These are phyloP conservation scores for Quercus lobata DNA, from an alignment of 331 rosid species.

Conservation along the genomic window DNA sequence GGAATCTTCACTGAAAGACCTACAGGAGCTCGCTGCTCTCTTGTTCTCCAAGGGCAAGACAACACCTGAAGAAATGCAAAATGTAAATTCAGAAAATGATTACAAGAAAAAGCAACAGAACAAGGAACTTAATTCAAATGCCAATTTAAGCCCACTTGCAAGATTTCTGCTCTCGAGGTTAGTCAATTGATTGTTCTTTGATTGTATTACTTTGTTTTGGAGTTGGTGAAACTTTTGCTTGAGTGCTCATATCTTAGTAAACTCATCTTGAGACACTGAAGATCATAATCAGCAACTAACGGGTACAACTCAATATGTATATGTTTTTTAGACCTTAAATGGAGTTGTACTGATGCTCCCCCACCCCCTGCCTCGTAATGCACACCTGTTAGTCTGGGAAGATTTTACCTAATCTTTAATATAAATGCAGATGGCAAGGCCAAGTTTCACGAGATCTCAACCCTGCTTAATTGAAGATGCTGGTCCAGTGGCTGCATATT, in stretches of 20 bases:
- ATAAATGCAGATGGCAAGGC: conserved; percentile 91
- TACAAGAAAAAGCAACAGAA: conserved; percentile 58
- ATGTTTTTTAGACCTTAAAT: neutral
- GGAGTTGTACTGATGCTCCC: neutral
- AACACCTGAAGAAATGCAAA: conserved; percentile 45
- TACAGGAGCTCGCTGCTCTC: conserved; percentile 67
- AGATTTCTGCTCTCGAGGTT: conserved; percentile 98
- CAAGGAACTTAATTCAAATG: conserved; percentile 61
- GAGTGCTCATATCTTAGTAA: neutral
- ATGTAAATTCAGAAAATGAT: conserved; percentile 39
- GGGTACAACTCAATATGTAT: neutral
- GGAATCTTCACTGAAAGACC: conserved; percentile 74
- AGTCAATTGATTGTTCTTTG: conserved; percentile 20
- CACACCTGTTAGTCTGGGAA: neutral
- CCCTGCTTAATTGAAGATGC: conserved; percentile 50
- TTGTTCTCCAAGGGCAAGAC: conserved; percentile 49
- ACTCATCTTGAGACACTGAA: neutral
- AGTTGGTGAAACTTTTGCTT: neutral
- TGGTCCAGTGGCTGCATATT: neutral
- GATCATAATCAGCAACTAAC: neutral
- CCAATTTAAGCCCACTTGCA: conserved; percentile 90
- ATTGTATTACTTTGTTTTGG: neutral
- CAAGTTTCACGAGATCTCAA: conserved; percentile 76
- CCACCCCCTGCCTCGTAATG: neutral
- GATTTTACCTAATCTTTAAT: neutral